These are phyloP conservation scores for Ottelia alismoides DNA, from an alignment of 106 monocot species.

Conservation along the genomic window DNA sequence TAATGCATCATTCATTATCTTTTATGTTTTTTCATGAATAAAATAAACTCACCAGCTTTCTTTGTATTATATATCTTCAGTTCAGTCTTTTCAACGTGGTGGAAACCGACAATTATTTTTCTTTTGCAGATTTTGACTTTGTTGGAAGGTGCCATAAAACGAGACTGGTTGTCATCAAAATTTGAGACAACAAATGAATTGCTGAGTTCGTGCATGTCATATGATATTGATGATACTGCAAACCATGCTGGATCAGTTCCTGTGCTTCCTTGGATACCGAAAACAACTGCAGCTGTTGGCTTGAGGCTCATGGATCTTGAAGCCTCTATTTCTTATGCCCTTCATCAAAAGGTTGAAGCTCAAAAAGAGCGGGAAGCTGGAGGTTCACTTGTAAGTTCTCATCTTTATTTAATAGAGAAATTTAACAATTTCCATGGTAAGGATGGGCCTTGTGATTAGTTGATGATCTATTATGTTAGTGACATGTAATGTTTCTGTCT, in stretches of 20 bases:
- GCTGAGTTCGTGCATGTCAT: slow-evolving; percentile 21
- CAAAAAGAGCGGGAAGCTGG: slow-evolving; percentile 31
- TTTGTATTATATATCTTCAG: too few species aligned
- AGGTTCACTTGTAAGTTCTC: not conserved
- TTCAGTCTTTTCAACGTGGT: too few species aligned
- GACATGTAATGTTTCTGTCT: not conserved
- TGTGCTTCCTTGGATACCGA: slow-evolving; percentile 82
- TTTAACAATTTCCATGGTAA: not conserved
- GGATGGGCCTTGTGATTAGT: not conserved
- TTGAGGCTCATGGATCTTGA: slow-evolving; percentile 83
- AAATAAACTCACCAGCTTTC: too few species aligned
- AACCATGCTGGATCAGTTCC: slow-evolving; percentile 31
- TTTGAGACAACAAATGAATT: slow-evolving; percentile 81
- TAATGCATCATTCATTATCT: too few species aligned
- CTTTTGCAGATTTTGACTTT: slow-evolving; percentile 62
- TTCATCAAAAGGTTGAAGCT: slow-evolving; percentile 47
- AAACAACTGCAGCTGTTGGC: slow-evolving; percentile 58
- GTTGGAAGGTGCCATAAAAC: slow-evolving; percentile 67
- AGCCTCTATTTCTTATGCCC: slow-evolving; percentile 57
- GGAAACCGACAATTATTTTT: too few species aligned
- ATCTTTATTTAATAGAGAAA: not conserved
- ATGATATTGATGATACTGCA: slow-evolving; percentile 9
- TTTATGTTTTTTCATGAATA: too few species aligned
- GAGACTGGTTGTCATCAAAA: slow-evolving; percentile 47
- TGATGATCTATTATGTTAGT: not conserved